phyloP scores from a whole-genome alignment of 768 basidiomycete species.

The Hygrocybe punicea region DNA sequence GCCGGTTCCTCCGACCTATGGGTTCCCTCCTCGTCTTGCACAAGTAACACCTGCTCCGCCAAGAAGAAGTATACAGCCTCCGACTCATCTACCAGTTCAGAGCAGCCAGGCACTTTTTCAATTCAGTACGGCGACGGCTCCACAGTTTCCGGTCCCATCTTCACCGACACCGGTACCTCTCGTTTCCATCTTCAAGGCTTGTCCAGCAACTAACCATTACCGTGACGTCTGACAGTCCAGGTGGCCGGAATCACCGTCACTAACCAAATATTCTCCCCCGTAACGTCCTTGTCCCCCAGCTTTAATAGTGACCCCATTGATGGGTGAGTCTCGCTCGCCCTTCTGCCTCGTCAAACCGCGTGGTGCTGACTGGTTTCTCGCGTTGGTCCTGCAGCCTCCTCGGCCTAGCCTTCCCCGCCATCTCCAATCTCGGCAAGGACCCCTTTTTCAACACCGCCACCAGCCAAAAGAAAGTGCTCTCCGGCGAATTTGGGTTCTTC shows the following conservation, averaged over 20 bases:
- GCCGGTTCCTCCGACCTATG: conserved; percentile 6
- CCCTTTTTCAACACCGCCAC: conserved; percentile 48
- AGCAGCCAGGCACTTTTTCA: conserved; percentile 23
- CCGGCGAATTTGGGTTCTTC: conserved; percentile 48
- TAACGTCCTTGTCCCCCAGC: conserved; percentile 4
- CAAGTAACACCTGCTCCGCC: background rate
- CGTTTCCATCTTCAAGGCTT: too few relatives aligned
- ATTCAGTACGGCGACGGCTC: conserved; percentile 46
- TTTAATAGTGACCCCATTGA: conserved; percentile 16
- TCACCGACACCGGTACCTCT: conserved; percentile 35
- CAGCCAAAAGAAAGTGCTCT: conserved; percentile 29
- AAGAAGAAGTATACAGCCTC: background rate
- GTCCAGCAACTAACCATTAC: background rate
- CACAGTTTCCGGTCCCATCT: conserved; percentile 33
- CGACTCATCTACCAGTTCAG: background rate
- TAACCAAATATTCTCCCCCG: conserved; percentile 4
- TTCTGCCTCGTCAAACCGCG: conserved; percentile 41
- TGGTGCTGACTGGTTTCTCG: conserved; percentile 31
- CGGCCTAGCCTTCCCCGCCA: conserved; percentile 43
- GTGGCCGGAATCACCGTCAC: conserved; percentile 1
- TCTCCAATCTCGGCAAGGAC: conserved; percentile 34
- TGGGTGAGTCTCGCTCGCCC: conserved; percentile 21
- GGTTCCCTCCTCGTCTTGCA: conserved; percentile 1
- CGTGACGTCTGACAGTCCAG: background rate
- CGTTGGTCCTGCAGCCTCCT: conserved; percentile 38